Evolutionary conservation across 2,329 filamentous ascomycete species (phyloP).

Genomic region (Myriangium duriaei): DNA sequence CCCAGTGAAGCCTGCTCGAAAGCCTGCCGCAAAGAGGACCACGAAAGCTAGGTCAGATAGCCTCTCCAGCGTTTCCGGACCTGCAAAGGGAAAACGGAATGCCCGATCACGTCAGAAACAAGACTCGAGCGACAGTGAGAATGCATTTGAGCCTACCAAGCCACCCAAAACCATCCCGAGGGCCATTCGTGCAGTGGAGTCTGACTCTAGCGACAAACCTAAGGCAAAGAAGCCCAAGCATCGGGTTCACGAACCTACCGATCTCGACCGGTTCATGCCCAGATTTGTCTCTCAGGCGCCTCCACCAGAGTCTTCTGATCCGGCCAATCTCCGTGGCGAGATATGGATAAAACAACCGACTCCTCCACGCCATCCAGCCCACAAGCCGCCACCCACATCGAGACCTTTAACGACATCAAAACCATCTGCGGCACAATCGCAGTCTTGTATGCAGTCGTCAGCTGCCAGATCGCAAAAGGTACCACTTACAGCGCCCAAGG

Average conservation of each 20-base stretch:
- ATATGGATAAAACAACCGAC: constrained; percentile 33
- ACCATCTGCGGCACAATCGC: background rate
- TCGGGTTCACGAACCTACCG: constrained; percentile 31
- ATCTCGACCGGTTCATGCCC: constrained; percentile 28
- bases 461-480: too few relatives aligned
- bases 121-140: constrained; percentile 15
- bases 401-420: background rate
- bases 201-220: constrained; percentile 7
- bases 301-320: constrained; percentile 25
- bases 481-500: too few relatives aligned
- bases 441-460: too few relatives aligned
- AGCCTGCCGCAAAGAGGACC: background rate
- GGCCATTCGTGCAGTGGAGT: constrained; percentile 6
- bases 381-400: constrained; percentile 9
- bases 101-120: constrained; percentile 2
- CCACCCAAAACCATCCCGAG: background rate
- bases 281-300: constrained; percentile 34
- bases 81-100: constrained; percentile 5
- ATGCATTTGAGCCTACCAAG: constrained; percentile 12
- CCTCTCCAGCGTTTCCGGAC: background rate
- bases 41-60: constrained; percentile 1
- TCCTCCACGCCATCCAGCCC: constrained; percentile 12
- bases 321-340: constrained; percentile 33
- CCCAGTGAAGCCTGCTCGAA: constrained; percentile 1
- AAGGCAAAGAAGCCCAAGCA: constrained; percentile 26